Evolutionary conservation across 2,329 filamentous ascomycete genomes (phyloP).

Genomic region (Beauveria brongniartii): DNA sequence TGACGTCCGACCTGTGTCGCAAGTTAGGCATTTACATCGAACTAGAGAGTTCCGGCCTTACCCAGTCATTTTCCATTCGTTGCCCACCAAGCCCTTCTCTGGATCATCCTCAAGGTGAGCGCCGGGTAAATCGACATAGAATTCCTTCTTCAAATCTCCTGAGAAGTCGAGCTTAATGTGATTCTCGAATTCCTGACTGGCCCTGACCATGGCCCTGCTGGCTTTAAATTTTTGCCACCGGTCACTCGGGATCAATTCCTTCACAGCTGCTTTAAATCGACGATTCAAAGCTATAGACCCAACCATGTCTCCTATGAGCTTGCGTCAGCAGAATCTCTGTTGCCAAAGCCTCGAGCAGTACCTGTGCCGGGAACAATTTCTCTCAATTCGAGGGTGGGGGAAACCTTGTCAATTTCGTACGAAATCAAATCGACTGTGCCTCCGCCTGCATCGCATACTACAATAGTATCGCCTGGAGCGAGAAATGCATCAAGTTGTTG

Average conservation of each 20-base stretch:
- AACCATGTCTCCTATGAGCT: conserved; percentile 15
- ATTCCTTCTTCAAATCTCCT: conserved; percentile 11
- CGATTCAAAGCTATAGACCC: conserved; percentile 19
- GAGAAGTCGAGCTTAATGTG: conserved; percentile 16
- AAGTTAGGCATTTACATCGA: neutral
- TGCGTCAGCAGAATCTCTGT: neutral
- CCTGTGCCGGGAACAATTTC: conserved; percentile 20
- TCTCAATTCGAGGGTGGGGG: conserved; percentile 15
- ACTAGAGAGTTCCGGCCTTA: neutral
- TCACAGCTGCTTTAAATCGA: conserved; percentile 15
- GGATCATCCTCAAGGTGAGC: conserved; percentile 15
- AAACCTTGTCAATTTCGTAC: conserved; percentile 20
- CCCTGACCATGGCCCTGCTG: conserved; percentile 12
- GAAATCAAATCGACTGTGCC: conserved; percentile 25
- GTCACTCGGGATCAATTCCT: conserved; percentile 13
- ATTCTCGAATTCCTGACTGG: conserved; percentile 14
- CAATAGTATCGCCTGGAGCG: conserved; percentile 12
- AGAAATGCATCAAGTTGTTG: conserved; percentile 8
- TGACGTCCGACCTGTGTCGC: neutral
- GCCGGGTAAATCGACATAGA: conserved; percentile 16
- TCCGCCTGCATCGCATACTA: conserved; percentile 21
- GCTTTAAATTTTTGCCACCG: conserved; percentile 11
- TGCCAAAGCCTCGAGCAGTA: neutral
- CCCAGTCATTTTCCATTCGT: conserved; percentile 17
- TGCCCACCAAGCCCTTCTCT: conserved; percentile 3